phyloP scores from a whole-genome alignment of 176 grass and related monocot species.

The Hyparrhenia diplandra region DNA sequence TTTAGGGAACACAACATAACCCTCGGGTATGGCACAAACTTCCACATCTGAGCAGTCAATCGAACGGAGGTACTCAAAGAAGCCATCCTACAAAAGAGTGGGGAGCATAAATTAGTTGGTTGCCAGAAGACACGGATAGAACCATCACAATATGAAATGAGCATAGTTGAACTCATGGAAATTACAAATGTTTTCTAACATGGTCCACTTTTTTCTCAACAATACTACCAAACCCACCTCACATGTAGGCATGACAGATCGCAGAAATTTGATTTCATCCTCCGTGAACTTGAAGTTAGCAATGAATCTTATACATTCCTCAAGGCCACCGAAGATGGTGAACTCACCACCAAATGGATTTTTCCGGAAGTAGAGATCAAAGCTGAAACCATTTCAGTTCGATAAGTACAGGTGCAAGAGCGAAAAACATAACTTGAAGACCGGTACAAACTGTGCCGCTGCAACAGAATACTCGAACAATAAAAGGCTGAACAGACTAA shows the following conservation, averaged over 20 bases:
- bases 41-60: conserved; percentile 87
- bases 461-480: too few species aligned
- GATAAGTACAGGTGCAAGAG: not conserved
- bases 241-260: conserved; percentile 61
- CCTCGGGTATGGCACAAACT: conserved; percentile 90
- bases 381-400: conserved; percentile 47
- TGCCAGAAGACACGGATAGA: not conserved
- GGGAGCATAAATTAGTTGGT: not conserved
- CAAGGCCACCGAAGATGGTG: conserved; percentile 89
- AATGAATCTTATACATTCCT: conserved; percentile 89
- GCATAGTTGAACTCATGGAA: not conserved
- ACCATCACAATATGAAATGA: not conserved
- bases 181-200: not conserved
- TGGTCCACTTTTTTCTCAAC: not conserved
- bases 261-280: conserved; percentile 76
- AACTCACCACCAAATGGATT: conserved; percentile 91
- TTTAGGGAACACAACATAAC: conserved; percentile 94
- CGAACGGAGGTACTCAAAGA: conserved; percentile 82
- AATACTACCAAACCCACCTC: conserved; percentile 47
- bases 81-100: conserved; percentile 50
- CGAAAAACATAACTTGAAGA: not conserved
- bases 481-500: too few species aligned
- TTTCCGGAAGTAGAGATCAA: conserved; percentile 95
- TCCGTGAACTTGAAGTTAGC: conserved; percentile 87
- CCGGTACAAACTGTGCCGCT: not conserved